Evolutionary conservation across 1,139 yeast species (phyloP).

Genomic region (Nematodospora anomalae): DNA sequence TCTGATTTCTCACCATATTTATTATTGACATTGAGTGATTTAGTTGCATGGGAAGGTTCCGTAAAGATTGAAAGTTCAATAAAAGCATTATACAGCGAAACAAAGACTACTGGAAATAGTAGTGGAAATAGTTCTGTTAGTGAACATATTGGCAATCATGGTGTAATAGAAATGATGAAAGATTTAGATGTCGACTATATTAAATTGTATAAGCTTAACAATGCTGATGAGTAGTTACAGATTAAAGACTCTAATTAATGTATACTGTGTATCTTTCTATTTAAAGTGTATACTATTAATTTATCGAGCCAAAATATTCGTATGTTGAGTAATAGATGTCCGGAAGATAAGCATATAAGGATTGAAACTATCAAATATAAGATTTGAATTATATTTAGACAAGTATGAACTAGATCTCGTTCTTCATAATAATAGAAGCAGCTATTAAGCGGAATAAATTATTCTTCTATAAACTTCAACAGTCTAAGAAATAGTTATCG

Average conservation of each 20-base stretch:
- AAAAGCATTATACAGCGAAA: slow-evolving; percentile 64
- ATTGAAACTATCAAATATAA: too few species aligned
- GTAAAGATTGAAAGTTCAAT: slow-evolving; percentile 74
- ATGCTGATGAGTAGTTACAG: slow-evolving; percentile 36
- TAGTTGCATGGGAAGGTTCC: slow-evolving; percentile 75
- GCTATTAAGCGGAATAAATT: too few species aligned
- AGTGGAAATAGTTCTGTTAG: not conserved
- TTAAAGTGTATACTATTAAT: too few species aligned
- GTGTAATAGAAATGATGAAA: slow-evolving; percentile 60
- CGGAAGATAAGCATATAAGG: too few species aligned
- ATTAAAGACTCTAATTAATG: not conserved
- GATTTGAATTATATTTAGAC: too few species aligned
- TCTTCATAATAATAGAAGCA: too few species aligned
- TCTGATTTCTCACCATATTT: slow-evolving; percentile 79
- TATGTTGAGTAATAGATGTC: too few species aligned
- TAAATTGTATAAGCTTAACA: slow-evolving; percentile 44
- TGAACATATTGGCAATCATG: slow-evolving; percentile 36
- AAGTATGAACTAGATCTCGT: too few species aligned
- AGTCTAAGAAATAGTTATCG: too few species aligned
- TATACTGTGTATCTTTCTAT: too few species aligned
- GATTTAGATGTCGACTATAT: slow-evolving; percentile 49
- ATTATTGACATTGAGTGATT: slow-evolving; percentile 52
- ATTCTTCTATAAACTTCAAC: too few species aligned
- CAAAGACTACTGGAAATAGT: slow-evolving; percentile 20
- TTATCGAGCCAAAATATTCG: too few species aligned